A percentile compares a stretch with the other conserved stretches of the same genome.
phyloP scores from a whole-genome alignment of 179 eudicot species.

The Spergularia azorica region DNA sequence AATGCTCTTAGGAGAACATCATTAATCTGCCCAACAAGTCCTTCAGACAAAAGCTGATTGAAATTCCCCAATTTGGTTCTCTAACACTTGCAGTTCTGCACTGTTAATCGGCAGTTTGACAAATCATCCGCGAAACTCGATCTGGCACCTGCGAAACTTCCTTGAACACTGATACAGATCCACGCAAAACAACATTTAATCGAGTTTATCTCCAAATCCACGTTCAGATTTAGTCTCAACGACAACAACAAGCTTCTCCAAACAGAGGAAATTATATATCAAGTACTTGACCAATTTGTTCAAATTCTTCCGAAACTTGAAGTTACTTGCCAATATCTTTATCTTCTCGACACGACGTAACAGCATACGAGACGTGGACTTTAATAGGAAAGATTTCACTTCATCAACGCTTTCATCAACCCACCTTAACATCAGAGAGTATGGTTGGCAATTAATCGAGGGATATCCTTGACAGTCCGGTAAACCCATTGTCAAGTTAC shows the following conservation, averaged over 20 bases:
- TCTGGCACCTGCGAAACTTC: neutral
- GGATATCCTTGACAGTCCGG: neutral
- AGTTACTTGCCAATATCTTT: neutral
- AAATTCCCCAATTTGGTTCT: too few relatives aligned
- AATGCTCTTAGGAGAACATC: too few relatives aligned
- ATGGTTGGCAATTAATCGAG: neutral
- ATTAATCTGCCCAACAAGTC: too few relatives aligned
- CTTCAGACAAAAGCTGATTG: too few relatives aligned
- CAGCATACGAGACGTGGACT: neutral
- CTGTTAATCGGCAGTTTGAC: neutral
- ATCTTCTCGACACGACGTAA: neutral
- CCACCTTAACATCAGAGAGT: neutral
- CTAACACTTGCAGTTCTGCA: neutral
- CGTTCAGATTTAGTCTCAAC: too few relatives aligned
- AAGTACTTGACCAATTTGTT: neutral
- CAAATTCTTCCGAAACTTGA: neutral
- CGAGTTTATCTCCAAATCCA: neutral
- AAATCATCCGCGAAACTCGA: neutral
- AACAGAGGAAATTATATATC: neutral
- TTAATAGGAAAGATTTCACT: neutral
- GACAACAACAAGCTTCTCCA: too few relatives aligned
- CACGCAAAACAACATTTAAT: neutral
- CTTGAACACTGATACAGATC: neutral
- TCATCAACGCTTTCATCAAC: too few relatives aligned
- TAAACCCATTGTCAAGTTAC: neutral